Evolutionary conservation across 345 rosid genomes (phyloP).

Genomic region (Gossypium mustelinum): DNA sequence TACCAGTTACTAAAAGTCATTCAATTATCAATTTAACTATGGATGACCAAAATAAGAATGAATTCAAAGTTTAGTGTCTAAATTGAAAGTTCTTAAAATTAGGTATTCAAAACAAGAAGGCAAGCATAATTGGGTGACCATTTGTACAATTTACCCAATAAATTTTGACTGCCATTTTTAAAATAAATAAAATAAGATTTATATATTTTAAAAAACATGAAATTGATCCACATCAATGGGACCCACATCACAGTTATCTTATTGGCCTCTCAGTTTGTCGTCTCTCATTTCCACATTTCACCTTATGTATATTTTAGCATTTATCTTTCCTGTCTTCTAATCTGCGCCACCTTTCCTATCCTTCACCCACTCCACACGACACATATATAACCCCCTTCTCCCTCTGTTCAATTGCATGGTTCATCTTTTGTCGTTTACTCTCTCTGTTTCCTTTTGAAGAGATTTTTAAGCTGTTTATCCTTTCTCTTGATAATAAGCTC

Average conservation of each 20-base stretch:
- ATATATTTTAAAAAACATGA: neutral
- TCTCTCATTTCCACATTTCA: constrained; percentile 1
- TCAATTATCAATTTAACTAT: too few relatives aligned
- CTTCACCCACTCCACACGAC: constrained; percentile 19
- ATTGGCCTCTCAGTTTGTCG: constrained; percentile 26
- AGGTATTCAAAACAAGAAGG: too few relatives aligned
- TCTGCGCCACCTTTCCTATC: constrained; percentile 21
- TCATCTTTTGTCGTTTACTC: constrained; percentile 12
- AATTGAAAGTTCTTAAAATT: too few relatives aligned
- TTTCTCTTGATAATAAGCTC: neutral
- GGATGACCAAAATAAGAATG: too few relatives aligned
- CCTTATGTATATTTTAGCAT: constrained; percentile 12
- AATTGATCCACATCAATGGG: constrained; percentile 14
- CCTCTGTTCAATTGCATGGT: neutral
- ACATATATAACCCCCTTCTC: neutral
- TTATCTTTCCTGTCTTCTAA: neutral
- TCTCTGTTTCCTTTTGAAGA: constrained; percentile 1
- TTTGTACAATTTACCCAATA: neutral
- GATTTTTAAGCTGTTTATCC: neutral
- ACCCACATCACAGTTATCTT: constrained; percentile 37
- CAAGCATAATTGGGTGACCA: too few relatives aligned
- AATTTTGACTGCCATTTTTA: neutral
- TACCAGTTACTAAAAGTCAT: too few relatives aligned
- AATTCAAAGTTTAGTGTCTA: too few relatives aligned
- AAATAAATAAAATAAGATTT: neutral